Conservation (phyloP, 148 eudicot species). For the Rhododendron williamsianum region DNA sequence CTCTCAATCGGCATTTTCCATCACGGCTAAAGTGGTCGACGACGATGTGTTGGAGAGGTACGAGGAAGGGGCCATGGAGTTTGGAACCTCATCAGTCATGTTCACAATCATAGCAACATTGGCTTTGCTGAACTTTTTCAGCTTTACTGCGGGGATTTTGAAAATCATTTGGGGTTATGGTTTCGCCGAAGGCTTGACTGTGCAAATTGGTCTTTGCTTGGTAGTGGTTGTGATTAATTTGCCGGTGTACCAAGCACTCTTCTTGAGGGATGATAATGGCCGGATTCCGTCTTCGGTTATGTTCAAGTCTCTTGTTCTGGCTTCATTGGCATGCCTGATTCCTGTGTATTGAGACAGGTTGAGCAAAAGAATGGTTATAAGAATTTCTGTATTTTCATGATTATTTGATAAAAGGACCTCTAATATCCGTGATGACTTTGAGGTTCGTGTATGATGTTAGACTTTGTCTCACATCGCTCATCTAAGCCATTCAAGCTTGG, state of each 20-base stretch:
- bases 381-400: too few species aligned
- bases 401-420: too few species aligned
- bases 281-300: slow-evolving; percentile 26
- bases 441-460: too few species aligned
- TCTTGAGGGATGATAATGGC: slow-evolving; percentile 31
- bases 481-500: too few species aligned
- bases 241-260: slow-evolving; percentile 36
- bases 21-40: slow-evolving; percentile 32
- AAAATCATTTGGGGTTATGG: not conserved
- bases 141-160: slow-evolving; percentile 7
- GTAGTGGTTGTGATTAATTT: slow-evolving; percentile 20
- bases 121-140: slow-evolving; percentile 27
- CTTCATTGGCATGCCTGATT: slow-evolving; percentile 21
- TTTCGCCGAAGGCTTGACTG: not conserved
- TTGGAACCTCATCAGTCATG: slow-evolving; percentile 33
- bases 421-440: too few species aligned
- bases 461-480: too few species aligned
- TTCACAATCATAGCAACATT: slow-evolving; percentile 24
- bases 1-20: slow-evolving; percentile 20
- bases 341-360: slow-evolving; percentile 12
- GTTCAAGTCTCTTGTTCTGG: slow-evolving; percentile 25
- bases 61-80: slow-evolving; percentile 30
- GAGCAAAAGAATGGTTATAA: too few species aligned
- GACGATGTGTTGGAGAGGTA: slow-evolving; percentile 25
- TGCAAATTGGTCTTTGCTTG: slow-evolving; percentile 21